phyloP scores from a whole-genome alignment of 2,329 filamentous ascomycete genomes.

The Didymella pinodella region DNA sequence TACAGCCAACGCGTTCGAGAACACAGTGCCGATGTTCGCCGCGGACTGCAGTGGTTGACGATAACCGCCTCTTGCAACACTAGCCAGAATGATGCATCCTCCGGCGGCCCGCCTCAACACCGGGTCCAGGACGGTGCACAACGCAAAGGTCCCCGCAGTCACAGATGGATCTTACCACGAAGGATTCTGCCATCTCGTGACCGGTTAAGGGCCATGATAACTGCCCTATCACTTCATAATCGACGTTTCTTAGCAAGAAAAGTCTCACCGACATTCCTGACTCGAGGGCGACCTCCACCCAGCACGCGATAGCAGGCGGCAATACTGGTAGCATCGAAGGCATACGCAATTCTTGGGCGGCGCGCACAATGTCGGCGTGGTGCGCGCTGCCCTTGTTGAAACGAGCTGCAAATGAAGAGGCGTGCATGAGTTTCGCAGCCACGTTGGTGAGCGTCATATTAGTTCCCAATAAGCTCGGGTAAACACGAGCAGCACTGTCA shows the following conservation, averaged over 20 bases:
- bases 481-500: constrained; percentile 24
- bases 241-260: constrained; percentile 39
- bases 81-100: constrained; percentile 23
- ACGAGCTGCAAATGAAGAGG: constrained; percentile 31
- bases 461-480: constrained; percentile 22
- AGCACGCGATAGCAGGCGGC: constrained; percentile 29
- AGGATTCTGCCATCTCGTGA: constrained; percentile 17
- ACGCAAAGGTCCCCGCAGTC: constrained; percentile 7
- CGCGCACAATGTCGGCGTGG: constrained; percentile 31
- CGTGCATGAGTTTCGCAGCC: constrained; percentile 32
- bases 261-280: constrained; percentile 44
- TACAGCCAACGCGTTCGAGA: constrained; percentile 25
- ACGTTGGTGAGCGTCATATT: constrained; percentile 19
- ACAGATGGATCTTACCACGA: constrained; percentile 8
- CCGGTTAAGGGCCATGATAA: constrained; percentile 15
- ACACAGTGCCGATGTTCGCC: constrained; percentile 22
- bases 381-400: constrained; percentile 37
- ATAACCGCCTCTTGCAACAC: constrained; percentile 28
- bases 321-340: constrained; percentile 34
- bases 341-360: constrained; percentile 16
- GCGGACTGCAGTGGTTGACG: constrained; percentile 24
- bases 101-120: constrained; percentile 21
- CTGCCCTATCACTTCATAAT: constrained; percentile 27
- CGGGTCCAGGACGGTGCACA: constrained; percentile 16
- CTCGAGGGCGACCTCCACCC: constrained; percentile 30